Evolutionary conservation across 192 early-diverging fungal genomes (phyloP).

Genomic region (Coemansia sp.): DNA sequence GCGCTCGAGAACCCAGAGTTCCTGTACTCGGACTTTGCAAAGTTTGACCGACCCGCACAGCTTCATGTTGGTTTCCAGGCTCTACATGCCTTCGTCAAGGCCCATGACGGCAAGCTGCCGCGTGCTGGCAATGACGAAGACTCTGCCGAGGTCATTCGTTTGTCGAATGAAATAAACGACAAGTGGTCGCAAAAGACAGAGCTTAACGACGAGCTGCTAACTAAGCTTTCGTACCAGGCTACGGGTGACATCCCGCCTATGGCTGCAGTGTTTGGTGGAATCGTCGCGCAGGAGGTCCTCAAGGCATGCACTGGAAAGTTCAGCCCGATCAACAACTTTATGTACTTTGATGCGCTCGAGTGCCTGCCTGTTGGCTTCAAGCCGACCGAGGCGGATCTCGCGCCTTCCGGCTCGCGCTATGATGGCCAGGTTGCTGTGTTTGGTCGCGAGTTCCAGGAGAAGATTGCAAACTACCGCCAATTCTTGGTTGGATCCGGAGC

Average conservation of each 20-base stretch:
- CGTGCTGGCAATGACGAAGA: constrained; percentile 83
- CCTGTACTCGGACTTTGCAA: constrained; percentile 90
- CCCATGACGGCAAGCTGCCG: constrained; percentile 71
- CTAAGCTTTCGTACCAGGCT: constrained; percentile 84
- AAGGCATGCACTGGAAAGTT: constrained; percentile 99
- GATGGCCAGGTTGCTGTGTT: constrained; percentile 97
- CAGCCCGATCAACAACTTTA: constrained; percentile 82
- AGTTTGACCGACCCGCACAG: constrained; percentile 95
- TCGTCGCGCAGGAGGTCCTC: constrained; percentile 96
- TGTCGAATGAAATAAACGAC: constrained; percentile 73
- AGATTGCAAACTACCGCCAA: constrained; percentile 80
- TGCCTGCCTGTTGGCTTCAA: constrained; percentile 74
- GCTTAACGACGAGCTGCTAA: constrained; percentile 82
- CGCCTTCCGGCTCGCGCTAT: constrained; percentile 85
- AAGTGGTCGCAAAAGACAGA: constrained; percentile 70
- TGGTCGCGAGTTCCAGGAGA: constrained; percentile 86
- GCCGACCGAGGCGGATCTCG: constrained; percentile 69
- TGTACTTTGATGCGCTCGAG: constrained; percentile 98
- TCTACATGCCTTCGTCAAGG: constrained; percentile 71
- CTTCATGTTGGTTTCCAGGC: constrained; percentile 94
- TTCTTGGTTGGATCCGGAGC: constrained; percentile 98
- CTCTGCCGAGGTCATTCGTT: constrained; percentile 72
- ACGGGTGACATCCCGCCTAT: constrained; percentile 91
- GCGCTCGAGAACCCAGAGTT: constrained; percentile 80
- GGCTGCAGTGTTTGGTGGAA: constrained; percentile 93